Evolutionary conservation across 768 basidiomycete species (phyloP).

Genomic region (Pilatotrama ljubarskyi): DNA sequence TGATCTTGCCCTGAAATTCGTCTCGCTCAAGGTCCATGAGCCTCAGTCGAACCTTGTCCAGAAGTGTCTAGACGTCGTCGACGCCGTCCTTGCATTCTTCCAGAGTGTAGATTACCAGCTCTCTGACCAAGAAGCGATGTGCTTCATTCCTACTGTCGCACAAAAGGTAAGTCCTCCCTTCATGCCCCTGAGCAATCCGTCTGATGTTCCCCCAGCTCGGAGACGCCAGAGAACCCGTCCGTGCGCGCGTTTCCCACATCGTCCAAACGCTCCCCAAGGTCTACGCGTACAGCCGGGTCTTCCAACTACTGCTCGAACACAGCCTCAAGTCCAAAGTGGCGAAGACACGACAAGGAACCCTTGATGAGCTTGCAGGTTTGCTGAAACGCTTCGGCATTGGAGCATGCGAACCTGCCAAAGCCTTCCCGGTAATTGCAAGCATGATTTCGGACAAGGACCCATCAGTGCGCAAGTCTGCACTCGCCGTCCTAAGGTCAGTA

Average conservation of each 20-base stretch:
- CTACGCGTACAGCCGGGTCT: conserved; percentile 91
- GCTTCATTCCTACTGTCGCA: conserved; percentile 87
- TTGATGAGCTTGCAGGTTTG: conserved; percentile 79
- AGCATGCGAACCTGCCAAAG: conserved; percentile 78
- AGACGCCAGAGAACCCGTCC: conserved; percentile 83
- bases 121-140: conserved; percentile 81
- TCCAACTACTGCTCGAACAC: conserved; percentile 83
- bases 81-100: conserved; percentile 75
- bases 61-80: conserved; percentile 86
- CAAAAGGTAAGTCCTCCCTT: conserved; percentile 61
- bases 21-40: conserved; percentile 86
- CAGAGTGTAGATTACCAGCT: conserved; percentile 73
- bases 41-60: conserved; percentile 87
- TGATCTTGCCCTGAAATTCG: conserved; percentile 91
- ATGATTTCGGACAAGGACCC: conserved; percentile 91
- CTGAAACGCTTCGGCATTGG: conserved; percentile 81
- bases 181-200: background rate
- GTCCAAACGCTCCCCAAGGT: conserved; percentile 85
- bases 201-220: conserved; percentile 64
- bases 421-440: conserved; percentile 73
- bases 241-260: conserved; percentile 77
- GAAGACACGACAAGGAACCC: conserved; percentile 83
- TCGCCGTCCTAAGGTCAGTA: conserved; percentile 76
- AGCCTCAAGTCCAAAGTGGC: conserved; percentile 90
- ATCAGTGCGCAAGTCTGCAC: conserved; percentile 82